Conservation (phyloP, 2,329 filamentous ascomycete genomes). For the Phyllosticta paracitricarpa region DNA sequence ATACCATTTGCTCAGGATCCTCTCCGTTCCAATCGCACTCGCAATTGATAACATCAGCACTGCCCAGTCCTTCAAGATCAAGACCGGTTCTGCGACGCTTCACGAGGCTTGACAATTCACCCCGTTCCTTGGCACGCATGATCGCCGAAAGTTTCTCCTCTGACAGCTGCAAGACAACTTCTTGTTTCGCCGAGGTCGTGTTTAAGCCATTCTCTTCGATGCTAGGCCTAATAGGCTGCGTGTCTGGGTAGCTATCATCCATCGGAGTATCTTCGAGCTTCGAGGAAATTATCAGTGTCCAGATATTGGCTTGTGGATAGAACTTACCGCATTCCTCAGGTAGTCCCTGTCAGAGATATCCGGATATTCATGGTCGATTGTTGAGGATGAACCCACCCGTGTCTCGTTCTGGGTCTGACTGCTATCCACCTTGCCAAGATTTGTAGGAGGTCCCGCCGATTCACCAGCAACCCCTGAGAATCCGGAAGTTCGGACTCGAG, state of each 20-base stretch:
- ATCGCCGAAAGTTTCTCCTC: background rate
- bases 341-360: background rate
- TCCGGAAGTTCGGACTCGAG: too few relatives aligned
- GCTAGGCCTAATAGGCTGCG: background rate
- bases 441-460: too few relatives aligned
- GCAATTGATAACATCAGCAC: background rate
- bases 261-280: background rate
- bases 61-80: background rate
- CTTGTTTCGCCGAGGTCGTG: background rate
- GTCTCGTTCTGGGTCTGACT: too few relatives aligned
- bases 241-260: background rate
- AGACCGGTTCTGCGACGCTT: background rate
- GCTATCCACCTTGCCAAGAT: too few relatives aligned
- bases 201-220: background rate
- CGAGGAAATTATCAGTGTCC: background rate
- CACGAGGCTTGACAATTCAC: background rate
- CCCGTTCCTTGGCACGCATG: background rate
- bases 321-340: background rate
- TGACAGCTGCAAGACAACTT: background rate
- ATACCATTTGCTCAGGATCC: background rate
- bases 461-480: too few relatives aligned
- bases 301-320: background rate
- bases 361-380: too few relatives aligned
- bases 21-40: background rate
- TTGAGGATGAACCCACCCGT: too few relatives aligned